Evolutionary conservation across 805 yeast genomes (phyloP), one percentile per base, ranked within the genome.

Genomic region (Metschnikowia lunata): DNA sequence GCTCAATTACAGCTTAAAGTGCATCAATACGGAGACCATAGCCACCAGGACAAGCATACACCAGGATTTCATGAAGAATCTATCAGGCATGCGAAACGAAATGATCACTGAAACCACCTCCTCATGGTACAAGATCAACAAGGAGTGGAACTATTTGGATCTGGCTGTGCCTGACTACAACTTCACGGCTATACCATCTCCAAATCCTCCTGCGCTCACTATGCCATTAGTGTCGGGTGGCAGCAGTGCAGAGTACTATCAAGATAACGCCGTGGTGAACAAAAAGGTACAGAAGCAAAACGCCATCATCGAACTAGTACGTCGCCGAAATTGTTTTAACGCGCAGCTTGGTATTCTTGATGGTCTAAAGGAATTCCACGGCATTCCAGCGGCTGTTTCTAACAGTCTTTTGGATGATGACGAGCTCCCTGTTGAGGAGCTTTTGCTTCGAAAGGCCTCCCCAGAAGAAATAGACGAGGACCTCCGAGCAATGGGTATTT

Each of bases 91-190:
- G 37, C 84, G 88, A 49, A 74, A 75, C 42, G 70, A 75, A 26
- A 73, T 88, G 69, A 74, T 91, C 38, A 72, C 78, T 47, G 74
- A 79, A 7, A 85, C 95, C 4, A 90, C 97, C 6, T 78, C 84
- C 34, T 75, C 80, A 50, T 93, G 98, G 98, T 91, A 91, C 68
- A 83, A 85, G 52, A 85, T 90, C 57, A 90, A 89, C 64, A 80
- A 83, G 56, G 98, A 93, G 61, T 75, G 97, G 55, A 75, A 95
- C 50, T 81, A 80, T 36, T 75, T 88, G 79, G 96, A 88, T 61
- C 76, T 78, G 50, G 55, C 80, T 40, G 80, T 77, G 14, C 70
- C 81, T 6, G 78, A 75, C 62, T 79, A 54, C 76, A 79, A 69
- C 46, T 77, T 56, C 47, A 35, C 62, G 7, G 75, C 75, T 5